Percentiles rank a stretch among this genome's conserved stretches.
Evolutionary conservation across 2,329 filamentous ascomycete genomes (phyloP).

Genomic region (Pestalotiopsis sp.): DNA sequence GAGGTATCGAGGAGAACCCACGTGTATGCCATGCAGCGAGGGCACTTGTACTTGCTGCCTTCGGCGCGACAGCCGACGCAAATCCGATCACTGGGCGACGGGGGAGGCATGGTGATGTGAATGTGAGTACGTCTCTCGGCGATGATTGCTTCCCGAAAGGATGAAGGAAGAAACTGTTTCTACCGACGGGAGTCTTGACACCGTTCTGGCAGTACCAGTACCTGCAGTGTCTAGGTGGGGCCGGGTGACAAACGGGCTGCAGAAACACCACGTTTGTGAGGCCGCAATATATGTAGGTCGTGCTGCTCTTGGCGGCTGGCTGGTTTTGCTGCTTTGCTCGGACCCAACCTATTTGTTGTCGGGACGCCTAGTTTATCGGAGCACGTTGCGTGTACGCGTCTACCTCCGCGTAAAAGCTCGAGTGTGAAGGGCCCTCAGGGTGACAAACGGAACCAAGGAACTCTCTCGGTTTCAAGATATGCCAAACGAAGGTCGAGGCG

Average conservation of each 20-base stretch:
- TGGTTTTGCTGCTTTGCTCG: background rate
- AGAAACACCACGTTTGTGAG: too few species aligned
- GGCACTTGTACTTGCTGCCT: constrained; percentile 64
- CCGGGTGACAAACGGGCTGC: too few species aligned
- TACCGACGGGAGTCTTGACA: too few species aligned
- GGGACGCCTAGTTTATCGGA: background rate
- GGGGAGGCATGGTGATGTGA: constrained; percentile 24
- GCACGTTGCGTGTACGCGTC: background rate
- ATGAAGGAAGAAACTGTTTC: background rate
- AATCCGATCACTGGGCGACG: constrained; percentile 32
- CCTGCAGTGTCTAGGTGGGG: too few species aligned
- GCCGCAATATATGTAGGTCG: too few species aligned
- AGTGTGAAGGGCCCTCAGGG: too few species aligned
- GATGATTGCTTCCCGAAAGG: background rate
- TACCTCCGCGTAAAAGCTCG: background rate
- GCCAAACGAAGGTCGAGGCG: background rate
- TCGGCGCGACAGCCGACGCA: constrained; percentile 57
- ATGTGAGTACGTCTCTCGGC: background rate
- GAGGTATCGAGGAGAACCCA: constrained; percentile 38
- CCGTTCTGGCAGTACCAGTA: too few species aligned
- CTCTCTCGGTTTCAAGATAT: background rate
- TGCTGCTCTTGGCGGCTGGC: background rate
- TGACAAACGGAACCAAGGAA: too few species aligned
- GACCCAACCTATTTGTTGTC: background rate
- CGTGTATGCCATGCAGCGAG: constrained; percentile 61